These are phyloP conservation scores for Scedosporium apiospermum DNA, from an alignment of 2,329 filamentous ascomycete species.

Conservation along the genomic window DNA sequence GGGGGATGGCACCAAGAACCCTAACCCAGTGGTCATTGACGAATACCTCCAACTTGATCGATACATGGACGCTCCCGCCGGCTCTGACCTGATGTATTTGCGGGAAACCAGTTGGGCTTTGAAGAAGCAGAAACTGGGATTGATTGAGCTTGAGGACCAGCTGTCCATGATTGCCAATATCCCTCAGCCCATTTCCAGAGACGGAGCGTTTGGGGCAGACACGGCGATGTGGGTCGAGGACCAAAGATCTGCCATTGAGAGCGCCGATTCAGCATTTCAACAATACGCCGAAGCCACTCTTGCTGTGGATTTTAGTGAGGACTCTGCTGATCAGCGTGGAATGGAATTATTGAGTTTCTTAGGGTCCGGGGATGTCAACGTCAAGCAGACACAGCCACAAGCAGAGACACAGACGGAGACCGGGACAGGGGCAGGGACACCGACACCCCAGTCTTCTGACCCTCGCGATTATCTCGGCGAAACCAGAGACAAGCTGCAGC, in stretches of 20 bases:
- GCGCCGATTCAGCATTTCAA: background rate
- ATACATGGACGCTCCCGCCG: slow-evolving; percentile 62
- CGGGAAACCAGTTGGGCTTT: slow-evolving; percentile 63
- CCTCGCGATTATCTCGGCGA: slow-evolving; percentile 9
- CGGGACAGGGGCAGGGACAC: background rate
- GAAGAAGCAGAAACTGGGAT: slow-evolving; percentile 14
- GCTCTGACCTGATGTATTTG: slow-evolving; percentile 51
- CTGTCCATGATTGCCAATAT: background rate
- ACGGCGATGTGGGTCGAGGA: background rate
- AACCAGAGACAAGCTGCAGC: slow-evolving; percentile 31
- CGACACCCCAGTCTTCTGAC: background rate
- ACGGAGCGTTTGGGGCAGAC: background rate
- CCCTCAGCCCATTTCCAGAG: background rate
- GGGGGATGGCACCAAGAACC: slow-evolving; percentile 65
- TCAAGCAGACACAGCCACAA: too few species aligned
- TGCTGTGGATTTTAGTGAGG: background rate
- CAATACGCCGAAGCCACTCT: background rate
- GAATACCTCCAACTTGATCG: slow-evolving; percentile 79
- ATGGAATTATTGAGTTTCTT: background rate
- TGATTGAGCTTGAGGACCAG: slow-evolving; percentile 2
- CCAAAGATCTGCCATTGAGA: background rate
- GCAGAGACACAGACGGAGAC: background rate
- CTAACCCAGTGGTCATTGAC: slow-evolving; percentile 67
- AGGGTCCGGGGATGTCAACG: background rate
- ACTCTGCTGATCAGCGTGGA: background rate